phyloP scores from a whole-genome alignment of 73 alveolate species.

The Tetrahymena malaccensis region DNA sequence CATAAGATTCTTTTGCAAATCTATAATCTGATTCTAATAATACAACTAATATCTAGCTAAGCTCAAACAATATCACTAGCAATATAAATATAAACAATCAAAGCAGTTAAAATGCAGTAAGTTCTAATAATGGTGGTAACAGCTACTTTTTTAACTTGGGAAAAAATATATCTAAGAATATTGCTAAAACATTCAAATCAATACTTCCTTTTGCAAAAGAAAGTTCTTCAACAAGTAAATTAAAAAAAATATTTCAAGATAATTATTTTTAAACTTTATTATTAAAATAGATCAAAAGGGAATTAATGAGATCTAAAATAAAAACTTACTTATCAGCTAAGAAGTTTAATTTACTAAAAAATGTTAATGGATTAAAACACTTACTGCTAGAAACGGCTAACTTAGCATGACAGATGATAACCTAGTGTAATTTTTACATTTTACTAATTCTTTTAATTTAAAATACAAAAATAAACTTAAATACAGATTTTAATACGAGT shows the following conservation, averaged over 20 bases:
- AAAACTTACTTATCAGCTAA: not conserved
- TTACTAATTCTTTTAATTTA: not conserved
- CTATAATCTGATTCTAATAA: not conserved
- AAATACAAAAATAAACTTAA: not conserved
- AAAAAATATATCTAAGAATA: not conserved
- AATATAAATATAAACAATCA: not conserved
- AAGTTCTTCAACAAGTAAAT: not conserved
- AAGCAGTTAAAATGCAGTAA: not conserved
- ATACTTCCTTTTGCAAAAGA: not conserved
- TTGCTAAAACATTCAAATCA: not conserved
- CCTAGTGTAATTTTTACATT: not conserved
- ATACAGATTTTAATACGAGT: conserved; percentile 19
- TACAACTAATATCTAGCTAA: not conserved
- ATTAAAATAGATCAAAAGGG: not conserved
- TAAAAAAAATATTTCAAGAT: too few species aligned
- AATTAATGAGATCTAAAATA: not conserved
- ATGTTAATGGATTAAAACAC: conserved; percentile 31
- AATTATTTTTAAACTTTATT: not conserved
- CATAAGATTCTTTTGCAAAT: not conserved
- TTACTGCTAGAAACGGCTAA: conserved; percentile 33
- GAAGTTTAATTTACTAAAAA: conserved; percentile 3
- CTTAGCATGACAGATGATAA: conserved; percentile 10
- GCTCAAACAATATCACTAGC: not conserved
- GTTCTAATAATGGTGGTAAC: not conserved
- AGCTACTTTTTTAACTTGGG: not conserved